Evolutionary conservation across 257 asterid species (phyloP), one percentile per base, ranked within the genome.

Genomic region (Ligustrum vulgare): DNA sequence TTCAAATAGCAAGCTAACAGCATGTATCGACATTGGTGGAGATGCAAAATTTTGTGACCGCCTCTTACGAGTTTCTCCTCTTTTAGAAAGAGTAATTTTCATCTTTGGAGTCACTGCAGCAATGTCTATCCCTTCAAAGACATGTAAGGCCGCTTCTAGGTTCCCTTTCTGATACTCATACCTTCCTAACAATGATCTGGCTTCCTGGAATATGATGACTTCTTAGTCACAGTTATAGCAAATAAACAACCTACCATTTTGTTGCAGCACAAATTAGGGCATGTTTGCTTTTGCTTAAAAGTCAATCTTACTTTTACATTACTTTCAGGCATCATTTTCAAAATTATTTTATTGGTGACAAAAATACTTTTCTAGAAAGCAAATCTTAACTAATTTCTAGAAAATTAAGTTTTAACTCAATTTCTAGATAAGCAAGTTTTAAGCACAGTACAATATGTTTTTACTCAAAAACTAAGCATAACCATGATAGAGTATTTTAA

Each of bases 121-220:
- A 80, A 92, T 78, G 76, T 94, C 98, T 22, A 94, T 94, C 77
- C 98, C 98, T 87, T 92, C 97, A 63, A 92, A 94, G 70, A 94
- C 98, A 77, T 89, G 97, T 54, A 94, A 78, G 65, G 98, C 97
- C 68, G 93, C 95, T 89, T 94, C 96, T 72, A 89, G 72, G 75
- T 94, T 94, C 25, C 98, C 98, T 72, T 88, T 94, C 69, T 94
- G 98, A 83, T 87, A 91, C 83, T 94, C 98, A 41, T 85, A 91
- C 80, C 98, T 85, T 78, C 98, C 98, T 77, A 94, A 81, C 81
- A 94, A 75, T 10, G 98, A 98, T 76, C 98, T 92, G 25, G 98
- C 98, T 89, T 94, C 98, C 98, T 94, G 91, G 56, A 81, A 74
- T 67, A 72, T 73, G 67, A 71, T 2, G 47, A 74, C 25, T 60